Evolutionary conservation across 768 basidiomycete species (phyloP), one percentile per base, ranked within the genome.

Genomic region (Floccularia luteovirens): DNA sequence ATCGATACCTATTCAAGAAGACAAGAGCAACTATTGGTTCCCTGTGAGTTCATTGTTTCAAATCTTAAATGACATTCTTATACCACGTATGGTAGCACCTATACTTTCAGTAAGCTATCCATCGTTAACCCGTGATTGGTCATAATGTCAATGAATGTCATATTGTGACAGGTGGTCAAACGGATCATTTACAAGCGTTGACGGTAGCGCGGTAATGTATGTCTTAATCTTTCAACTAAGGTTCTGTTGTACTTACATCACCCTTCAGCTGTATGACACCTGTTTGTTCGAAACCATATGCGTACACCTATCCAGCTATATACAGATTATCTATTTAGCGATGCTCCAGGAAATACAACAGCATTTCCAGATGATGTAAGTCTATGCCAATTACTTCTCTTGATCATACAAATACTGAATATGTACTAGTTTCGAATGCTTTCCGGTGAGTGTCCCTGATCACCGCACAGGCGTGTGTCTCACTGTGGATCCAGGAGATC

Each of bases 311-410:
- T 11, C 17, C 8, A 34, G 8, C 11, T 10, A 5, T 31, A 11
- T 30, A 23, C 43, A 74, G 72, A 75, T 51, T 74, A 75, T 48
- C 53, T 74, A 28, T 74, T 67, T 57, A 59, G 53, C 38, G 64
- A 72, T 47, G 66, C 56, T 31, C 52, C 69, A 25, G 70, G 68
- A 44, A 62, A 58, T 1, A 73, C 70, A 1, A 74, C 69, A 1
- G 66, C 70, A 4, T 77, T 77, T 52, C 74, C 74, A 21, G 73
- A 74, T 55, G 63, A 77, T 51, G 74, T 73, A 32, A 55, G 66
- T 31, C 35, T 32, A 33, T 24, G 32, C 23, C 38, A 31, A 14
- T 39, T 24, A 16, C 38, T 31, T 31, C 22, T 42, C 21, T 38
- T 11, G 3, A 2, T 23, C 24, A 44, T 28, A 20, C 25, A 48